A percentile compares a stretch with the other conserved stretches of the same genome.
Conservation (phyloP, 1,284 basidiomycete species). For the Xerocomus cyaneibrunnescens region DNA sequence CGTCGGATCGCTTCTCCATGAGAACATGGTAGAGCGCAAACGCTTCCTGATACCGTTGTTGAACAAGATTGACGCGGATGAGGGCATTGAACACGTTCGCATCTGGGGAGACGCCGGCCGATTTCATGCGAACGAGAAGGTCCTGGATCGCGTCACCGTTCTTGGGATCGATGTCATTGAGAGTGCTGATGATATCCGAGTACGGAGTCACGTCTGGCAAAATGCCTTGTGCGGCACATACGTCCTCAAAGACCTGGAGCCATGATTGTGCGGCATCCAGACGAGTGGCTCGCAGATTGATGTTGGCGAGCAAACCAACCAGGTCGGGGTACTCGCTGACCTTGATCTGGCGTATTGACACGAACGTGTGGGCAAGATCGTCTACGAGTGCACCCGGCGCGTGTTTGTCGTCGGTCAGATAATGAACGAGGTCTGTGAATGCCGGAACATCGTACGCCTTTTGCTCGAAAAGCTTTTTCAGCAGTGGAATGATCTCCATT, state of each 20-base stretch:
- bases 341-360: constrained; percentile 34
- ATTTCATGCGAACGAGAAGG: constrained; percentile 42
- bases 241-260: constrained; percentile 31
- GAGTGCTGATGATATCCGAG: constrained; percentile 40
- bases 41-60: constrained; percentile 35
- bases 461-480: constrained; percentile 34
- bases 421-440: constrained; percentile 42
- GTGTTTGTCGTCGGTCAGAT: constrained; percentile 30
- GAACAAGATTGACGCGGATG: constrained; percentile 40
- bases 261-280: constrained; percentile 37
- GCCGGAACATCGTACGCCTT: constrained; percentile 39
- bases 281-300: constrained; percentile 37
- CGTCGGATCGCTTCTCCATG: constrained; percentile 28
- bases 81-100: constrained; percentile 47
- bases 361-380: constrained; percentile 38
- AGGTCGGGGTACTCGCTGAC: constrained; percentile 37
- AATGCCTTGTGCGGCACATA: constrained; percentile 19
- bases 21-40: constrained; percentile 46
- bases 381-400: constrained; percentile 34
- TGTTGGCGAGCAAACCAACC: constrained; percentile 38
- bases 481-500: constrained; percentile 22
- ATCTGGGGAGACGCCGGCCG: constrained; percentile 39
- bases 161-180: constrained; percentile 33
- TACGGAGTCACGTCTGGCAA: constrained; percentile 33
- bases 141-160: constrained; percentile 36